These are phyloP conservation scores for Fraxinus nigra DNA, from an alignment of 305 asterid species.

Conservation along the genomic window DNA sequence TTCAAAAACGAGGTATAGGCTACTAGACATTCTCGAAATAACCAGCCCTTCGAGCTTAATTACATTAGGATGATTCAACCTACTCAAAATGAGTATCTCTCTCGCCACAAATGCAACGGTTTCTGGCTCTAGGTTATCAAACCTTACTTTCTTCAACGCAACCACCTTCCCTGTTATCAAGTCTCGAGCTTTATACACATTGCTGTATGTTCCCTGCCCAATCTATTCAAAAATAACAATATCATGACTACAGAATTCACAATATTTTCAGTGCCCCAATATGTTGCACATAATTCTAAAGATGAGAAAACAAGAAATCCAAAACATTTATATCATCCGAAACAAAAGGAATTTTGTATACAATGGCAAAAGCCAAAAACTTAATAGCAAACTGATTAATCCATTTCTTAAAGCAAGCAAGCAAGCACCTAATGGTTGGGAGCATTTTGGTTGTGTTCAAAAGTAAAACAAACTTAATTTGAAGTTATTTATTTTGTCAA, in stretches of 20 bases:
- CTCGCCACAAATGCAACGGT: slow-evolving; percentile 85
- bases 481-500: neutral
- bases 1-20: slow-evolving; percentile 85
- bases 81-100: slow-evolving; percentile 67
- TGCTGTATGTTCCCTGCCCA: slow-evolving; percentile 95
- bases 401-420: neutral
- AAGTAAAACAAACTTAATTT: neutral
- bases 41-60: slow-evolving; percentile 92
- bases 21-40: slow-evolving; percentile 83
- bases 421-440: neutral
- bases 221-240: slow-evolving; percentile 40
- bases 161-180: slow-evolving; percentile 81
- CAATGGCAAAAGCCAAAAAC: neutral
- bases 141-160: slow-evolving; percentile 88
- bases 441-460: neutral
- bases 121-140: slow-evolving; percentile 84
- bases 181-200: slow-evolving; percentile 85
- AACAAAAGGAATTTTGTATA: neutral
- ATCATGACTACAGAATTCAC: neutral
- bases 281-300: neutral
- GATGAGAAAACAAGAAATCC: neutral
- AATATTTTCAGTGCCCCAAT: neutral
- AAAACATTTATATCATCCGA: neutral
- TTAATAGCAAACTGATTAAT: neutral
- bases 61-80: slow-evolving; percentile 83